Conservation (phyloP, 2,329 filamentous ascomycete genomes). For the Fusarium buxicola region DNA sequence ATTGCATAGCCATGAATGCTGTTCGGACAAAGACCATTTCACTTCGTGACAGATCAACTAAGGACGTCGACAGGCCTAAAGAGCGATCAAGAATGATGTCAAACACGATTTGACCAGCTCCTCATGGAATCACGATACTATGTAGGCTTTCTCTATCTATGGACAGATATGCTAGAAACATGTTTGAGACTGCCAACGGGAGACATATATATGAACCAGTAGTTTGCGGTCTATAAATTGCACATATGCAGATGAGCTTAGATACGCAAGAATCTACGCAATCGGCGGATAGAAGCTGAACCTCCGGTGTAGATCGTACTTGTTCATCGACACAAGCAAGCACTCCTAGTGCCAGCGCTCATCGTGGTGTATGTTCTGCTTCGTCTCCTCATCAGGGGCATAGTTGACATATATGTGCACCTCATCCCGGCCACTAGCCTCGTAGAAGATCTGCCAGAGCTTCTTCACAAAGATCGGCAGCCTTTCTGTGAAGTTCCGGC, state of each 20-base stretch:
- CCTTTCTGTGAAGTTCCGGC: conserved; percentile 48
- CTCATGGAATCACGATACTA: too few species aligned
- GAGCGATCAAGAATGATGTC: too few species aligned
- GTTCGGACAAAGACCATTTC: too few species aligned
- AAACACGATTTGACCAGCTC: too few species aligned
- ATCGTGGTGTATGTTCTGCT: conserved; percentile 57
- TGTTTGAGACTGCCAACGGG: too few species aligned
- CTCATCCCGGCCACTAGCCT: conserved; percentile 48
- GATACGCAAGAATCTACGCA: background rate
- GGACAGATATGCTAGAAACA: too few species aligned
- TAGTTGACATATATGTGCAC: conserved; percentile 62
- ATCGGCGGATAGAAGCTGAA: conserved; percentile 58
- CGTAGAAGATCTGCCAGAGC: conserved; percentile 53
- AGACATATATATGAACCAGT: background rate
- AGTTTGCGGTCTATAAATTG: background rate
- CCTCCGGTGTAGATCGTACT: conserved; percentile 57
- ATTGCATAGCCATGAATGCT: too few species aligned
- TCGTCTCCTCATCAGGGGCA: conserved; percentile 58
- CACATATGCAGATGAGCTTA: background rate
- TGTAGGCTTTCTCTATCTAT: too few species aligned
- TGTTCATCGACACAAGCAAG: conserved; percentile 57
- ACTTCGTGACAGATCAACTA: too few species aligned
- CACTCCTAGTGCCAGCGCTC: conserved; percentile 60
- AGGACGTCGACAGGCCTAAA: too few species aligned
- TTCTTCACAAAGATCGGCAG: conserved; percentile 53